Evolutionary conservation across 2,329 filamentous ascomycete genomes (phyloP).

Genomic region (Ceratocystis eucalypticola): DNA sequence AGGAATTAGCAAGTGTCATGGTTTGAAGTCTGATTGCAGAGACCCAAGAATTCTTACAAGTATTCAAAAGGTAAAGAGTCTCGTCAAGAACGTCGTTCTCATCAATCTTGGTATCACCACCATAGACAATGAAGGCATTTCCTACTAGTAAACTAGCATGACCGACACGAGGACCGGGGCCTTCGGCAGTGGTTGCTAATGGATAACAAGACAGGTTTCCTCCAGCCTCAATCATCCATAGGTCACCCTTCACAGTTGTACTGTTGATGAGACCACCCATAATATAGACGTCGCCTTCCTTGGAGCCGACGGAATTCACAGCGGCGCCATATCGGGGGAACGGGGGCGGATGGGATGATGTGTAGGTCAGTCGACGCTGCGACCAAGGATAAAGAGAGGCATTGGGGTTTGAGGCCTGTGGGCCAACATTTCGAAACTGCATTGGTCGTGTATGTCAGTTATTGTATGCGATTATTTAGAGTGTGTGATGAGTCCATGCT

Average conservation of each 20-base stretch:
- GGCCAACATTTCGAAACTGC: constrained; percentile 42
- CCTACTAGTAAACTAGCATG: constrained; percentile 89
- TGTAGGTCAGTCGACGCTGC: constrained; percentile 74
- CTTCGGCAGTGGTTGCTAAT: constrained; percentile 80
- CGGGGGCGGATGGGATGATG: constrained; percentile 65
- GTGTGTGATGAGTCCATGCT: neutral
- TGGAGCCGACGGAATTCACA: constrained; percentile 81
- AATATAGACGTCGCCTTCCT: constrained; percentile 92
- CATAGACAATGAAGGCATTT: constrained; percentile 98
- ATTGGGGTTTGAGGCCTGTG: constrained; percentile 42
- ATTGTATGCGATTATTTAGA: neutral
- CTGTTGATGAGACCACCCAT: constrained; percentile 96
- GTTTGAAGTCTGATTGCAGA: neutral
- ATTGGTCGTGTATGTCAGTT: constrained; percentile 19
- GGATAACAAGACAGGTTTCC: constrained; percentile 83
- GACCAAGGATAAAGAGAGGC: constrained; percentile 91
- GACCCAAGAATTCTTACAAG: constrained; percentile 50
- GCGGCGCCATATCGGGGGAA: constrained; percentile 96
- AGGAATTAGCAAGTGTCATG: constrained; percentile 10
- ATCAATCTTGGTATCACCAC: constrained; percentile 93
- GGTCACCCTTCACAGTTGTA: constrained; percentile 86
- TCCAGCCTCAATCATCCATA: constrained; percentile 94
- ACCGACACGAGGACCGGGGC: constrained; percentile 85
- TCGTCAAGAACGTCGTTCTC: constrained; percentile 86
- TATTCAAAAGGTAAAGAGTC: constrained; percentile 91